phyloP scores from a whole-genome alignment of 139 green algal species.

The Chlamydomonas asymmetrica region DNA sequence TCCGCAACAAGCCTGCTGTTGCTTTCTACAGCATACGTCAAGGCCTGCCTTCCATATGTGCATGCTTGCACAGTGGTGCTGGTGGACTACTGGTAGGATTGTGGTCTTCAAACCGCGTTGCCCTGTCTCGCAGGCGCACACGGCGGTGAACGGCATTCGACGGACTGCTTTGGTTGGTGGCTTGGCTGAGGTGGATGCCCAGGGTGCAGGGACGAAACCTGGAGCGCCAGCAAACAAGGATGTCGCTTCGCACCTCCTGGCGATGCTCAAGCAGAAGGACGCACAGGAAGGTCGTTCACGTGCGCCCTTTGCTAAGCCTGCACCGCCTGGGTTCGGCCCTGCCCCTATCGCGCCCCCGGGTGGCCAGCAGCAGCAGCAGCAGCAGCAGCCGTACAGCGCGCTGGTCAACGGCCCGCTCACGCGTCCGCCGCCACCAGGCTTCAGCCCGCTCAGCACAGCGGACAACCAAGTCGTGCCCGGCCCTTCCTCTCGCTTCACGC shows the following conservation, averaged over 20 bases:
- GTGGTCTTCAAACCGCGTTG: no score
- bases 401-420: background rate
- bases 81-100: no score
- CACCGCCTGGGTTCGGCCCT: constrained; percentile 15
- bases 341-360: constrained; percentile 10
- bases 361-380: background rate
- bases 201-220: background rate
- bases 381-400: background rate
- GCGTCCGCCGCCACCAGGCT: constrained; percentile 15
- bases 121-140: constrained; percentile 33
- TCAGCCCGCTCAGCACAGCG: constrained; percentile 14
- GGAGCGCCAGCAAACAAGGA: no score
- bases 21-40: no score
- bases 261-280: constrained; percentile 45
- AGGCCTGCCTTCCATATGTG: no score
- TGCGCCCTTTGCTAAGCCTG: background rate
- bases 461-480: no score
- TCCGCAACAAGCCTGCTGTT: no score
- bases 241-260: constrained; percentile 42
- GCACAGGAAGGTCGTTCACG: constrained; percentile 1
- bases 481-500: no score
- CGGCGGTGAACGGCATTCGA: constrained; percentile 37
- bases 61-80: no score
- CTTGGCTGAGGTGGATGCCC: background rate
- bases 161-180: constrained; percentile 15